phyloP scores from a whole-genome alignment of 2,329 filamentous ascomycete species.

The Daldinia eschscholtzii region DNA sequence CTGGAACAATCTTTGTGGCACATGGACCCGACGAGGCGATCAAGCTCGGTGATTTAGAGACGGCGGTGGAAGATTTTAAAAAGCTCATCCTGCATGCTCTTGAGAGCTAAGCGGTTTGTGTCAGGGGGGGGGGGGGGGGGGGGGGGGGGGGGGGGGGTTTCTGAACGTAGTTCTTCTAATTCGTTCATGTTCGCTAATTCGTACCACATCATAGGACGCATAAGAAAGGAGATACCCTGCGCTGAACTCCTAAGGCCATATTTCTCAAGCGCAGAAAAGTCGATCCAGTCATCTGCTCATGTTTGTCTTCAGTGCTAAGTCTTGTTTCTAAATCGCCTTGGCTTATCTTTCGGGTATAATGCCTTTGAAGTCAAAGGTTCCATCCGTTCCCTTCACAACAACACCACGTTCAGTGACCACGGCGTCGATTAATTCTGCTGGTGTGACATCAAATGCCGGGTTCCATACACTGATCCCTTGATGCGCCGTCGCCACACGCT shows the following conservation, averaged over 20 bases:
- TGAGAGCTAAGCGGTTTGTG: conserved; percentile 44
- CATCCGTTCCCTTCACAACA: conserved; percentile 79
- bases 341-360: conserved; percentile 70
- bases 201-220: conserved; percentile 36
- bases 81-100: conserved; percentile 72
- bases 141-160: conserved; percentile 2
- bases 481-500: conserved; percentile 83
- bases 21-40: conserved; percentile 87
- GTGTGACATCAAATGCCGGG: conserved; percentile 95
- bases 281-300: neutral
- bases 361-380: conserved; percentile 74
- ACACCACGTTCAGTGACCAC: conserved; percentile 94
- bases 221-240: conserved; percentile 18
- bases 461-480: conserved; percentile 92
- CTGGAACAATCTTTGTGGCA: conserved; percentile 84
- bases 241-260: neutral
- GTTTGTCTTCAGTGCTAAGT: conserved; percentile 2
- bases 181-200: conserved; percentile 33
- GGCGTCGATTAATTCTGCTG: conserved; percentile 87
- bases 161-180: conserved; percentile 13
- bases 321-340: conserved; percentile 50
- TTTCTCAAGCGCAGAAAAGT: conserved; percentile 2
- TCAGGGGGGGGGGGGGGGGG: conserved; percentile 8
- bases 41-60: conserved; percentile 79
- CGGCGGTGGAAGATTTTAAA: conserved; percentile 83